Evolutionary conservation across 352 stramenopile genomes (phyloP).

Genomic region (Pythium phragmitis): DNA sequence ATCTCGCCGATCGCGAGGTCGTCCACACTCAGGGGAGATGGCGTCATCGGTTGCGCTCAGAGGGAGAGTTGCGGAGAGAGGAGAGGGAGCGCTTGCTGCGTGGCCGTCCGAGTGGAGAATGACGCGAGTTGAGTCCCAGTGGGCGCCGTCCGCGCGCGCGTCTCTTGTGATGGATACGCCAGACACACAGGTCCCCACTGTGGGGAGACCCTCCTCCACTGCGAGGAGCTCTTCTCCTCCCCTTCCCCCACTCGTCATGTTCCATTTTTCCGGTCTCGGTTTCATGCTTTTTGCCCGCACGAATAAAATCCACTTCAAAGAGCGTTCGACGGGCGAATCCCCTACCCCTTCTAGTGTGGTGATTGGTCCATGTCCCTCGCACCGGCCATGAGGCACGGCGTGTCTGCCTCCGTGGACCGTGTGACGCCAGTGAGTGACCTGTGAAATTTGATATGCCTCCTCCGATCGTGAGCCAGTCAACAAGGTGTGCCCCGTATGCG

Average conservation of each 20-base stretch:
- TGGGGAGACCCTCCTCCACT: constrained; percentile 7
- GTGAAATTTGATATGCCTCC: constrained; percentile 11
- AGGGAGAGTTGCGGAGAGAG: not conserved
- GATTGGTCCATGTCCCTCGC: constrained; percentile 28
- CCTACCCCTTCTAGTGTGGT: constrained; percentile 14
- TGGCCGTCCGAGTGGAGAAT: constrained; percentile 14
- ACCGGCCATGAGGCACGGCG: constrained; percentile 19
- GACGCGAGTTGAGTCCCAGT: not conserved
- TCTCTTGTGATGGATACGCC: constrained; percentile 31
- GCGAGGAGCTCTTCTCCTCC: not conserved
- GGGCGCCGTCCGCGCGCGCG: constrained; percentile 9
- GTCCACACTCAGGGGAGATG: constrained; percentile 42
- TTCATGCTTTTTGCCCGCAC: constrained; percentile 20
- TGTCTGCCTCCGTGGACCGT: constrained; percentile 24
- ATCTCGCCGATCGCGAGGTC: constrained; percentile 78
- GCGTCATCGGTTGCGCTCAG: constrained; percentile 4
- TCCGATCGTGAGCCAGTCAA: constrained; percentile 13
- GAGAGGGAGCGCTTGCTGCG: constrained; percentile 11
- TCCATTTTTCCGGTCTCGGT: constrained; percentile 20
- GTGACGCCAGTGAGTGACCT: constrained; percentile 22
- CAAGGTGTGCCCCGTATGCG: not conserved
- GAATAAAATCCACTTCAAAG: constrained; percentile 33
- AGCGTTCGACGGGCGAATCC: constrained; percentile 9
- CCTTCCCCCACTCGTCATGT: constrained; percentile 1
- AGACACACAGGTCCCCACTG: not conserved